Conservation (phyloP, 805 yeast genomes). For the Yamadazyma akitaensis region DNA sequence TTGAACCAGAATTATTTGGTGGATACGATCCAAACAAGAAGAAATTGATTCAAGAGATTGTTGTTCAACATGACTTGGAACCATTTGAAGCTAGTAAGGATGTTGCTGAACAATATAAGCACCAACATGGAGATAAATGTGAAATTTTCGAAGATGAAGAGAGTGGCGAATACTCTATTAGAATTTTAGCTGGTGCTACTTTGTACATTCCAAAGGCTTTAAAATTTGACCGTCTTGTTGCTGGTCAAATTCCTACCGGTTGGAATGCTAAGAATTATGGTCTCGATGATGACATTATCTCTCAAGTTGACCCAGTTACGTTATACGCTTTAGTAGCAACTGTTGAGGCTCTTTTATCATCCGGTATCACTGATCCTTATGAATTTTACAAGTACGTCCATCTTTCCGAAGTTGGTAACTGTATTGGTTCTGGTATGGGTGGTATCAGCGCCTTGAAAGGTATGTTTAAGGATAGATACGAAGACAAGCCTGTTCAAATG, state of each 20-base stretch:
- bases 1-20: slow-evolving; percentile 90
- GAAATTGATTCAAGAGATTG: slow-evolving; percentile 90
- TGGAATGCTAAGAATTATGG: slow-evolving; percentile 97
- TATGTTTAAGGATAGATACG: slow-evolving; percentile 94
- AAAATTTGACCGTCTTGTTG: slow-evolving; percentile 69
- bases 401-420: slow-evolving; percentile 97
- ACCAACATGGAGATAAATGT: slow-evolving; percentile 89
- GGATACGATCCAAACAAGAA: slow-evolving; percentile 96
- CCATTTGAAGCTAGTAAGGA: slow-evolving; percentile 94
- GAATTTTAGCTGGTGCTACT: slow-evolving; percentile 88
- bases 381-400: slow-evolving; percentile 98
- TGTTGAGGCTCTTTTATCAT: slow-evolving; percentile 86
- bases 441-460: slow-evolving; percentile 97
- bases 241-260: slow-evolving; percentile 97
- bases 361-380: slow-evolving; percentile 98
- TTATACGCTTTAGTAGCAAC: slow-evolving; percentile 90
- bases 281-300: slow-evolving; percentile 85
- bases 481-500: slow-evolving; percentile 92
- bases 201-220: slow-evolving; percentile 88
- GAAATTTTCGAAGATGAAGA: slow-evolving; percentile 87
- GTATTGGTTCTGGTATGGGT: slow-evolving; percentile 99
- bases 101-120: slow-evolving; percentile 91
- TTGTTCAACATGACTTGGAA: slow-evolving; percentile 94
- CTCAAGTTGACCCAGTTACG: slow-evolving; percentile 96
- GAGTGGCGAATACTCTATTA: slow-evolving; percentile 89